Evolutionary conservation across 2,329 filamentous ascomycete genomes (phyloP).

Genomic region (Coniella lustricola): DNA sequence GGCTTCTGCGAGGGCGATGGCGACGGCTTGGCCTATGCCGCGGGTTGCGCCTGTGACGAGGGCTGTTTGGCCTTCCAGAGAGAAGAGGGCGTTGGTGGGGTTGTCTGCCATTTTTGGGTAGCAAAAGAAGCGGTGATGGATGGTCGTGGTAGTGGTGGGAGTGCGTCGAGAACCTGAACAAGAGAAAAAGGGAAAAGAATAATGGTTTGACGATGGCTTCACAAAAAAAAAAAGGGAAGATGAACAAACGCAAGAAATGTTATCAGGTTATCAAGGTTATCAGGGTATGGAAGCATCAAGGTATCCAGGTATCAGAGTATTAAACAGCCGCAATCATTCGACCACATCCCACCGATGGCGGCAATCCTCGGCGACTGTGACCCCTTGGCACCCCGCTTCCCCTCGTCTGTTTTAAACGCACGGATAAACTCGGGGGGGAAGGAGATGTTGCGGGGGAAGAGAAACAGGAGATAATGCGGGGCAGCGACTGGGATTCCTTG

Average conservation of each 20-base stretch:
- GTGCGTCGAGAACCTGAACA: too few relatives aligned
- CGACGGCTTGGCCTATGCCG: conserved; percentile 51
- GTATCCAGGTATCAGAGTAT: too few relatives aligned
- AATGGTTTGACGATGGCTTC: too few relatives aligned
- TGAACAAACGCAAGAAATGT: background rate
- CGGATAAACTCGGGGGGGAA: too few relatives aligned
- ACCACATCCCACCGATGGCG: background rate
- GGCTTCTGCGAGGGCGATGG: conserved; percentile 51
- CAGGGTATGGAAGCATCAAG: too few relatives aligned
- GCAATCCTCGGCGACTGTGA: conserved; percentile 11
- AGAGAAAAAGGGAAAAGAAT: too few relatives aligned
- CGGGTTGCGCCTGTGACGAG: conserved; percentile 51
- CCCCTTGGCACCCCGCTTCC: conserved; percentile 1
- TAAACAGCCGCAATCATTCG: too few relatives aligned
- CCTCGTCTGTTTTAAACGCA: background rate
- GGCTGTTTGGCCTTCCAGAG: conserved; percentile 49
- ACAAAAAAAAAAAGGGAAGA: too few relatives aligned
- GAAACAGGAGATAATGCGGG: too few relatives aligned
- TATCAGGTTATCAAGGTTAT: too few relatives aligned
- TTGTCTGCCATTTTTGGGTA: background rate
- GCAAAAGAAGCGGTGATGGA: background rate
- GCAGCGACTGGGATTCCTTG: too few relatives aligned
- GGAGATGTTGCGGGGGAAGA: background rate
- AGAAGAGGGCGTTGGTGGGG: conserved; percentile 35
- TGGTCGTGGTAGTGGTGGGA: background rate